Evolutionary conservation across 148 eudicot species (phyloP).

Genomic region (Fagopyrum tataricum): DNA sequence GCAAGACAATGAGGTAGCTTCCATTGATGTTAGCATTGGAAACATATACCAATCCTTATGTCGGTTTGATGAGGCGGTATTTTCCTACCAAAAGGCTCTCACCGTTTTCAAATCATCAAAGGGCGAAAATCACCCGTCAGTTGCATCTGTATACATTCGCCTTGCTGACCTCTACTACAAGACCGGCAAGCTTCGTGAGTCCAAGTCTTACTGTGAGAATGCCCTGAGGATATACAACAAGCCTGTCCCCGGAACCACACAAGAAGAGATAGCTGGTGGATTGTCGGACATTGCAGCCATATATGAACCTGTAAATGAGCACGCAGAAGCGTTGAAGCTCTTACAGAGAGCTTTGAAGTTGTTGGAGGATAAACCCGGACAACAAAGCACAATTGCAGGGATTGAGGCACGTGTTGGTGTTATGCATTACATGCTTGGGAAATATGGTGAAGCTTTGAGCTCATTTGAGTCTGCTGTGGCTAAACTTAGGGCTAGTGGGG

Average conservation of each 20-base stretch:
- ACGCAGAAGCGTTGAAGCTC: conserved; percentile 81
- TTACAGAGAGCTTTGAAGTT: conserved; percentile 78
- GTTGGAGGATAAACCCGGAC: conserved; percentile 87
- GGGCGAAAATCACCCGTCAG: conserved; percentile 96
- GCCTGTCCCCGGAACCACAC: conserved; percentile 89
- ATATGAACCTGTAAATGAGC: conserved; percentile 83
- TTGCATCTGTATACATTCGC: conserved; percentile 84
- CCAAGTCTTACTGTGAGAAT: conserved; percentile 90
- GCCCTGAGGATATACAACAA: conserved; percentile 91
- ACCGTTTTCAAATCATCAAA: conserved; percentile 90
- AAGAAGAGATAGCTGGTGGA: conserved; percentile 90
- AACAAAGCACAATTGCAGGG: conserved; percentile 82
- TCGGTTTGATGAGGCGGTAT: conserved; percentile 86
- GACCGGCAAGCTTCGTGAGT: conserved; percentile 90
- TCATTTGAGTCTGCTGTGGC: conserved; percentile 67
- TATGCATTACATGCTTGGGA: conserved; percentile 82
- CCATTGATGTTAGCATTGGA: conserved; percentile 91
- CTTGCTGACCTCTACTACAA: conserved; percentile 89
- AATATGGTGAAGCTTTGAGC: conserved; percentile 61
- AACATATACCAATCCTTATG: conserved; percentile 70
- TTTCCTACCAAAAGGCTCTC: conserved; percentile 92
- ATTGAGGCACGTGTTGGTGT: conserved; percentile 92
- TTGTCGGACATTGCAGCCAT: conserved; percentile 85
- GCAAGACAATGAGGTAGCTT: conserved; percentile 92
- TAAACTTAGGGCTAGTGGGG: conserved; percentile 85